A percentile compares a stretch with the other conserved stretches of the same genome.
These are phyloP conservation scores for Stemphylium beticola DNA, from an alignment of 2,329 filamentous ascomycete species.

Conservation along the genomic window DNA sequence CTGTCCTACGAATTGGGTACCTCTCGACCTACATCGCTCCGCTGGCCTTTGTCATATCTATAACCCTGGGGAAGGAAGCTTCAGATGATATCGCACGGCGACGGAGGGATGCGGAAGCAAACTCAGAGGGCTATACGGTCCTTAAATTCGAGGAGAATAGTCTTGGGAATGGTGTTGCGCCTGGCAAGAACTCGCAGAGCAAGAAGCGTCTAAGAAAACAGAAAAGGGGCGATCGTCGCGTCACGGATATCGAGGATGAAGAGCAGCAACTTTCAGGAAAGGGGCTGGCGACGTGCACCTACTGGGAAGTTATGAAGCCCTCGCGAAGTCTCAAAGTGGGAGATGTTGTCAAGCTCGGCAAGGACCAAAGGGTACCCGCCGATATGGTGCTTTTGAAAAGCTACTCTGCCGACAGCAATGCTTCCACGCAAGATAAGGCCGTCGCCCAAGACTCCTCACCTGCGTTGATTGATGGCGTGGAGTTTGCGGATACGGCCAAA, in stretches of 20 bases:
- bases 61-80: conserved; percentile 95
- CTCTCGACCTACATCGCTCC: conserved; percentile 93
- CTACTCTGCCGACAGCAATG: conserved; percentile 53
- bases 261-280: conserved; percentile 56
- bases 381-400: conserved; percentile 94
- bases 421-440: conserved; percentile 7
- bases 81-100: conserved; percentile 89
- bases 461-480: conserved; percentile 28
- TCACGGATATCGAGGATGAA: conserved; percentile 74
- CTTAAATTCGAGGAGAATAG: conserved; percentile 71
- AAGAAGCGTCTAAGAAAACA: conserved; percentile 45
- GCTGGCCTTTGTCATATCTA: conserved; percentile 85
- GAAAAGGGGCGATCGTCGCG: conserved; percentile 49
- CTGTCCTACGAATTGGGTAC: conserved; percentile 88
- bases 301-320: conserved; percentile 75
- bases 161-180: conserved; percentile 41
- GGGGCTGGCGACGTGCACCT: conserved; percentile 54
- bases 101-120: conserved; percentile 88
- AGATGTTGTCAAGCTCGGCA: conserved; percentile 90
- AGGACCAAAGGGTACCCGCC: conserved; percentile 91
- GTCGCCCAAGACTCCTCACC: conserved; percentile 9
- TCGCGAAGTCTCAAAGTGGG: conserved; percentile 91
- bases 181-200: conserved; percentile 34
- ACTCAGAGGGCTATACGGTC: conserved; percentile 85
- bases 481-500: conserved; percentile 22